A percentile compares a stretch with the other conserved stretches of the same genome.
phyloP scores from a whole-genome alignment of 116 monocot genomes.

The Zostera marina region DNA sequence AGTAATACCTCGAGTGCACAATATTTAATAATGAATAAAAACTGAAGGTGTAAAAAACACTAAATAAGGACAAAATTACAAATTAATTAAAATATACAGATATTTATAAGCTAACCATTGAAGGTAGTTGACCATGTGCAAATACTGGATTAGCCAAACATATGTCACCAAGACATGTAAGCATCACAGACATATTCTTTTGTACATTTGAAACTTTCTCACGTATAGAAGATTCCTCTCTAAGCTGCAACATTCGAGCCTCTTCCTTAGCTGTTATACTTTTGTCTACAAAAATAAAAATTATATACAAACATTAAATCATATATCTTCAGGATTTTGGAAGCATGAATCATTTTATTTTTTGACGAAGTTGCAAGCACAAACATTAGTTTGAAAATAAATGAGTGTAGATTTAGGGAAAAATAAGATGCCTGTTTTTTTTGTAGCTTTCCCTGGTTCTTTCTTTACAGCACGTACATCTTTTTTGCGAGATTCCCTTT shows the following conservation, averaged over 20 bases:
- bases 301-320: neutral
- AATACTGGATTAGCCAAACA: slow-evolving; percentile 77
- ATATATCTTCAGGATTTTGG: too few relatives aligned
- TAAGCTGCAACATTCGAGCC: slow-evolving; percentile 64
- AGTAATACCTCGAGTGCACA: too few relatives aligned
- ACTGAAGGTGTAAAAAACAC: too few relatives aligned
- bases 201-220: slow-evolving; percentile 46
- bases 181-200: slow-evolving; percentile 62
- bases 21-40: too few relatives aligned
- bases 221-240: slow-evolving; percentile 68
- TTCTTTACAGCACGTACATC: slow-evolving; percentile 42
- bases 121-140: slow-evolving; percentile 80
- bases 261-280: slow-evolving; percentile 80
- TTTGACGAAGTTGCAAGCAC: too few relatives aligned
- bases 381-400: neutral
- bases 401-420: neutral
- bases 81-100: too few relatives aligned
- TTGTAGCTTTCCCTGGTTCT: slow-evolving; percentile 43
- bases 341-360: too few relatives aligned
- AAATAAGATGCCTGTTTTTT: slow-evolving; percentile 44
- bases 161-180: slow-evolving; percentile 72
- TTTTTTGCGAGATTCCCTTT: slow-evolving; percentile 33
- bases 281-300: slow-evolving; percentile 29
- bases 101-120: slow-evolving; percentile 27
- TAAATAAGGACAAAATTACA: too few relatives aligned